A percentile compares a stretch with the other conserved stretches of the same genome.
These are phyloP conservation scores for Diutina ranongensis DNA, from an alignment of 1,139 yeast genomes.

Conservation along the genomic window DNA sequence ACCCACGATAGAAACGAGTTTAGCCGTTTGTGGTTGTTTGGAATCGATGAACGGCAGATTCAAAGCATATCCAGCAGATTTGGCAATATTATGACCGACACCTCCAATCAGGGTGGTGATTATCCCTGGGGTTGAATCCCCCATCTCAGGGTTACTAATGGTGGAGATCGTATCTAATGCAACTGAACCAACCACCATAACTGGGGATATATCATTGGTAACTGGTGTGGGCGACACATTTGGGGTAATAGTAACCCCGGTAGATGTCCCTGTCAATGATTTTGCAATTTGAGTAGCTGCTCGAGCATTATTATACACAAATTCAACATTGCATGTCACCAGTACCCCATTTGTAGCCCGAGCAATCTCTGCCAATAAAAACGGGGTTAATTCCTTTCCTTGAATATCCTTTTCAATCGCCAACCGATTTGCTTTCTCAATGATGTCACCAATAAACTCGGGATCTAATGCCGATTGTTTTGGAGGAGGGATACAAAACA, in stretches of 20 bases:
- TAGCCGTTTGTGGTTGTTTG: constrained; percentile 9
- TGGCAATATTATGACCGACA: constrained; percentile 68
- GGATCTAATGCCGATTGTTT: constrained; percentile 45
- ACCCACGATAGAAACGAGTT: constrained; percentile 52
- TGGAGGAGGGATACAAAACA: constrained; percentile 82
- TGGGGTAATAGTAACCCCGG: neutral
- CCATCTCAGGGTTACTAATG: constrained; percentile 12
- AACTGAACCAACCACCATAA: constrained; percentile 56
- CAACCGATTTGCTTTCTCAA: constrained; percentile 43
- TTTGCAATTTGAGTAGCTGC: constrained; percentile 60
- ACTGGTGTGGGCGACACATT: neutral
- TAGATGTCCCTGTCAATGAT: constrained; percentile 18
- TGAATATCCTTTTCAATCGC: constrained; percentile 42
- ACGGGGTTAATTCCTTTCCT: constrained; percentile 79
- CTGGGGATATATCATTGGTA: too few species aligned
- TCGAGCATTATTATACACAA: constrained; percentile 67
- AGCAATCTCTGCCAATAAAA: constrained; percentile 53
- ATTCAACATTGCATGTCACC: constrained; percentile 58
- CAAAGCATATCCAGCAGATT: constrained; percentile 10
- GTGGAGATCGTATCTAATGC: constrained; percentile 57
- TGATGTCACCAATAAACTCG: constrained; percentile 40
- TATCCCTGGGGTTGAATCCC: constrained; percentile 68
- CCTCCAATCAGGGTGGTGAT: constrained; percentile 61
- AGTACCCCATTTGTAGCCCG: constrained; percentile 57
- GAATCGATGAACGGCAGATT: constrained; percentile 3